Base-by-base conservation (phyloP, 2,329 filamentous ascomycete genomes). In the Clonostachys solani region DNA sequence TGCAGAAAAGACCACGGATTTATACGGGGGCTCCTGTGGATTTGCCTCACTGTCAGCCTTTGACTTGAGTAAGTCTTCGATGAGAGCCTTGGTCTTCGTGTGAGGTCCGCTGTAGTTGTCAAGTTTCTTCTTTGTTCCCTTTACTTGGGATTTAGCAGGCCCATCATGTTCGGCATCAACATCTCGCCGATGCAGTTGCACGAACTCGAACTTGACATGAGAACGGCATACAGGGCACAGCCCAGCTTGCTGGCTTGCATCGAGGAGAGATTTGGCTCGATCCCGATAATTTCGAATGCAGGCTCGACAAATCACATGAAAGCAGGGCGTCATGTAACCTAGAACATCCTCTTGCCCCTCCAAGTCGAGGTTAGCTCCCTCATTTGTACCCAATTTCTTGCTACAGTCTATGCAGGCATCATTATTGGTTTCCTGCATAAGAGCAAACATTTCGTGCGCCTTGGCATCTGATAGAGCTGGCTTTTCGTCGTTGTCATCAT, bases 1-100 rank as follows among this genome's bases (percentile, higher is more conserved):
- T n/a, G 85, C 86, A 0, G 91, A 96, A 67, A 97, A 97, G 7
- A 99, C 84, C 13, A 99, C 91, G 23, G 89, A 94, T 64, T 96
- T 97, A 67, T 89, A 87, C 0, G 92, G 92, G 1, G 82, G 79
- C 59, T 92, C 81, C 12, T 79, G 69, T 0, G 83, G 80, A 10
- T 80, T 72, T 0, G 69, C 70, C 36, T 78, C 75, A 50, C 83
- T 89, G 60, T 85, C 80, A 1, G 73, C 72, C 48, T 83, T 81
- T 45, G 83, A 81, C 44, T 75, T 72, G 2, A 87, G 65, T 8
- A 99, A 78, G 52, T 89, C 84, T n/a, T 84, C 73, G 1, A 99
- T 61, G 3, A 99, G 73, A 2, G 89, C 90, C 48, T 80, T 83
- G 1, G 94, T 96, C 71, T 99, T 99, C 6, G 92, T 95, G 59